These are phyloP conservation scores for Odonthalia washingtoniensis DNA, from an alignment of 31 red algal genomes.

Conservation along the genomic window DNA sequence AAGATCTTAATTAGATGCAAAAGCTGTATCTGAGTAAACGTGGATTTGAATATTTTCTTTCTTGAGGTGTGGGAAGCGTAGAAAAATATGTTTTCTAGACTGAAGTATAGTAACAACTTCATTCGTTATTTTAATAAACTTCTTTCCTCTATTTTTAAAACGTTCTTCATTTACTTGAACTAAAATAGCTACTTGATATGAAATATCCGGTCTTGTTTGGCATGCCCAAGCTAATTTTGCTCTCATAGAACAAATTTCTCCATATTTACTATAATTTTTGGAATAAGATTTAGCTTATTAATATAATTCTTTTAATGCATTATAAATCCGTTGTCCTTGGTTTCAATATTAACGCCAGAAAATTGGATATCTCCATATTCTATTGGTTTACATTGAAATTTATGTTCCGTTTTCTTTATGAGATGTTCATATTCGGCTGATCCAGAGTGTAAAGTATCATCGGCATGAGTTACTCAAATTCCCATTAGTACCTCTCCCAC, in stretches of 20 bases:
- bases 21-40: conserved; percentile 40
- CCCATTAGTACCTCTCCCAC: conserved; percentile 30
- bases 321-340: conserved; percentile 18
- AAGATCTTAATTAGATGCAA: conserved; percentile 19
- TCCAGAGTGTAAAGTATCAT: conserved; percentile 39
- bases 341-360: no score
- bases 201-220: no score
- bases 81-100: conserved; percentile 15
- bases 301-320: not conserved
- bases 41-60: not conserved
- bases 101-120: not conserved
- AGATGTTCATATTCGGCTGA: not conserved
- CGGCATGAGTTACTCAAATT: conserved; percentile 26
- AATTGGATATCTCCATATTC: not conserved
- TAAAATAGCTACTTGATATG: no score
- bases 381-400: conserved; percentile 14
- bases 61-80: no score
- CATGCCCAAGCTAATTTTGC: no score
- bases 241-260: not conserved
- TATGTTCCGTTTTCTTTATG: not conserved
- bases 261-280: not conserved
- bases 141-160: not conserved
- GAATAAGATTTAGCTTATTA: not conserved
- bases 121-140: not conserved
- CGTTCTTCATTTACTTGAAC: no score